phyloP scores from a whole-genome alignment of 768 basidiomycete species.

The Arthromyces matolae region DNA sequence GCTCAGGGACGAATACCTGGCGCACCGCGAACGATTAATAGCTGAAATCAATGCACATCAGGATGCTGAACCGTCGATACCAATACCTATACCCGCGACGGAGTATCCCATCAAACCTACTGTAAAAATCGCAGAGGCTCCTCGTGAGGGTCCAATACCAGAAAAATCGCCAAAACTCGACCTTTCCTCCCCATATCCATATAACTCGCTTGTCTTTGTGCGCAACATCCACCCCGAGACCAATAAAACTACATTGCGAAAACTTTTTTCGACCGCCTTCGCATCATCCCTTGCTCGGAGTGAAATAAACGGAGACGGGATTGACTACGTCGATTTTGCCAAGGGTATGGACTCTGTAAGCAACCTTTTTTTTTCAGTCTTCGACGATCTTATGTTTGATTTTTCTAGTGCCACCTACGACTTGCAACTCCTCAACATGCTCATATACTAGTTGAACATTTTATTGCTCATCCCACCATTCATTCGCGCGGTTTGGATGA shows the following conservation, averaged over 20 bases:
- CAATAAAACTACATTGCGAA: constrained; percentile 76
- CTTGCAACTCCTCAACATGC: constrained; percentile 51
- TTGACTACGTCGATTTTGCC: constrained; percentile 79
- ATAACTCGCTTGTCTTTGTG: constrained; percentile 64
- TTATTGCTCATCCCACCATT: constrained; percentile 29
- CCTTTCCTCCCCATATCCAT: constrained; percentile 48
- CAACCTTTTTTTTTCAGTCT: constrained; percentile 6
- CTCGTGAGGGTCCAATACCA: constrained; percentile 1
- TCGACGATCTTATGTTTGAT: not conserved
- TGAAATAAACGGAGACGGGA: constrained; percentile 25
- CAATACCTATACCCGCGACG: not conserved
- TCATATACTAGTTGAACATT: constrained; percentile 39
- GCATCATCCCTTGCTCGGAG: not conserved
- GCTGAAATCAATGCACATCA: constrained; percentile 38
- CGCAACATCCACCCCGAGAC: constrained; percentile 70
- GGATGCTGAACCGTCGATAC: constrained; percentile 14
- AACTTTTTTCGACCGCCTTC: constrained; percentile 49
- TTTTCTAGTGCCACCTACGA: constrained; percentile 66
- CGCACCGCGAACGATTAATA: constrained; percentile 53
- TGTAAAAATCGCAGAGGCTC: constrained; percentile 1
- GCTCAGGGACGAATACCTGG: constrained; percentile 66
- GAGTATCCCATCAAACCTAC: too few species aligned
- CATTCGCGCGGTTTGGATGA: constrained; percentile 58
- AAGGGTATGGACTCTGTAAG: constrained; percentile 74
- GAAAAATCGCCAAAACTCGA: constrained; percentile 12